Base-by-base conservation (phyloP, 1,284 basidiomycete species). In the Porogramme epimiltina region DNA sequence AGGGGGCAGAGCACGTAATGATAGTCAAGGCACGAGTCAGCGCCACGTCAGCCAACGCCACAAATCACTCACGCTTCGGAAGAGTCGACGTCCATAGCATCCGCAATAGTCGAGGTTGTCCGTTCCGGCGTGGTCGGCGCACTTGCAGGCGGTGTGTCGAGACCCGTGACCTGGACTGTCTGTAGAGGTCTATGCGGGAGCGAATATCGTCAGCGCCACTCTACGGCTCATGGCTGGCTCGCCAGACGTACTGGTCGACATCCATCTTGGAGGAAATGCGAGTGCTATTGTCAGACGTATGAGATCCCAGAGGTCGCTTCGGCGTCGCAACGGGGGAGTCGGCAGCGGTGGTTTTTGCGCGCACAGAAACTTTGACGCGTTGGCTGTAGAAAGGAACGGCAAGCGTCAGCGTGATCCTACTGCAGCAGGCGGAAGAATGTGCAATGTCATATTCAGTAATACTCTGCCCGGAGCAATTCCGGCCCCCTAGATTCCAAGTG, bases 191-290 rank as follows among this genome's bases (percentile, higher is more conserved):
- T 31, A 13, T 13, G 9, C 34, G 16, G 8, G 34, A 37, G n/a
- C n/a, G 10, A 18, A 37, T 9, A 10, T n/a, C 5, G 34, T n/a
- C 34, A n/a, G 34, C 34, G 34, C 34, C 34, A 37, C 34, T 13
- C 34, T 6, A 23, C 26, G 39, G 37, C 10, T 6, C 4, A 22
- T 13, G 13, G 4, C 19, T 19, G 18, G 23, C 45, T 16, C 24
- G 26, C 45, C 45, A 24, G 11, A 31, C 45, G 24, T 28, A 37
- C 34, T 37, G 18, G 45, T 47, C 45, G 16, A 47, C 45, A 24
- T 47, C 45, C 45, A 47, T 47, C 26, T 28, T 39, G 19, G 39
- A 36, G 8, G 28, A 13, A 6, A 8, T 31, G 28, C 28, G 28
- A 8, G 28, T 13, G 13, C 28, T 13, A 13, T 31, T 13, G 6